Evolutionary conservation across 495 filamentous ascomycete species (phyloP).

Genomic region (Tuber calosporum): DNA sequence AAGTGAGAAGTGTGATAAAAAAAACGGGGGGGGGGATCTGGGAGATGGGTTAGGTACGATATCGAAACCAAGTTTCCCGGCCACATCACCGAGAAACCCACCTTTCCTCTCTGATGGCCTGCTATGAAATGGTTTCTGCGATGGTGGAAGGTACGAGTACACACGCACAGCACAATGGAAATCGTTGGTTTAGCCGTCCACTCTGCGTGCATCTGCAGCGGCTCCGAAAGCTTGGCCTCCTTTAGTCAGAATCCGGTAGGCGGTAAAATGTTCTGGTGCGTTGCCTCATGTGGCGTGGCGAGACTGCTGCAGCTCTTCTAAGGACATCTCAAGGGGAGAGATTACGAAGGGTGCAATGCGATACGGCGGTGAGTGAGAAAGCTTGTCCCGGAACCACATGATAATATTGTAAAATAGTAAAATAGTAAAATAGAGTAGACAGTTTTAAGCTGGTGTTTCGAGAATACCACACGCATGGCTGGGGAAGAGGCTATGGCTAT

Average conservation of each 20-base stretch:
- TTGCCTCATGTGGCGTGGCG: not conserved
- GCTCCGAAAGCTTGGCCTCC: not conserved
- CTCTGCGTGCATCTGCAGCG: not conserved
- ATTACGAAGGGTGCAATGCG: not conserved
- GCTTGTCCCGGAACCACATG: not conserved
- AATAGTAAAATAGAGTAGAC: not conserved
- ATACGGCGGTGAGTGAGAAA: not conserved
- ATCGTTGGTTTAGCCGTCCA: not conserved
- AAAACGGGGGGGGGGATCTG: not conserved
- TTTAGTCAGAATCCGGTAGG: not conserved
- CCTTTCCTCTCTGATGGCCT: not conserved
- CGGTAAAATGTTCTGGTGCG: not conserved
- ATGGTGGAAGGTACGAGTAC: not conserved
- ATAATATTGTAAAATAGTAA: constrained; percentile 1
- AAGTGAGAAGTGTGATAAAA: not conserved
- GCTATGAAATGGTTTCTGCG: not conserved
- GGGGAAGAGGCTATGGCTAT: constrained; percentile 1
- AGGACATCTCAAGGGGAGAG: not conserved
- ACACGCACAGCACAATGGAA: not conserved
- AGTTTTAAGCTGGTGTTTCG: not conserved
- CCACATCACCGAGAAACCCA: not conserved
- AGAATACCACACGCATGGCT: not conserved
- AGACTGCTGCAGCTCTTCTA: not conserved
- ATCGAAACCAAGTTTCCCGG: not conserved
- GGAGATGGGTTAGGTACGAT: not conserved